Evolutionary conservation across 257 asterid genomes (phyloP).

Genomic region (Lantana camara): DNA sequence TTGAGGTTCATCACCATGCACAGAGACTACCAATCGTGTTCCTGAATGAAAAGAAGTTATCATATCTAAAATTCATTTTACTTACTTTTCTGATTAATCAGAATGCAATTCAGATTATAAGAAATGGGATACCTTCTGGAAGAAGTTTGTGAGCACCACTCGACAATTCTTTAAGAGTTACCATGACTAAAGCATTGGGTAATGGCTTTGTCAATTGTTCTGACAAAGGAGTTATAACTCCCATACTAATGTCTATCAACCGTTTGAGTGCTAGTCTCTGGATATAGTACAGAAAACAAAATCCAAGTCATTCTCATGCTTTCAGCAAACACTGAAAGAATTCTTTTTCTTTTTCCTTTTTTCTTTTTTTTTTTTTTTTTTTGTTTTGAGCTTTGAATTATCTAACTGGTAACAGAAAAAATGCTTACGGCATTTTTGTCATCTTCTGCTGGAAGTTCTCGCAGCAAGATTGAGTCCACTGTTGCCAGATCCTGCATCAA

Average conservation of each 20-base stretch:
- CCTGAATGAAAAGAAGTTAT: neutral
- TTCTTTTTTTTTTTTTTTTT: neutral
- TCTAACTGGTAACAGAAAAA: neutral
- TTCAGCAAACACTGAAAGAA: neutral
- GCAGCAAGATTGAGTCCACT: neutral
- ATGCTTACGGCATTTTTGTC: neutral
- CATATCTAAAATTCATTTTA: neutral
- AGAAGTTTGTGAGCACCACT: conserved; percentile 2
- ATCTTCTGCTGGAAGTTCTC: neutral
- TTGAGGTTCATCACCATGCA: neutral
- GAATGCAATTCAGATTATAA: neutral
- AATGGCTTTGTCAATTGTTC: neutral
- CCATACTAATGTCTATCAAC: conserved; percentile 1
- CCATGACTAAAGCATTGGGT: conserved; percentile 2
- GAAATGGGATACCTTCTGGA: neutral
- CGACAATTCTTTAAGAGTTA: neutral
- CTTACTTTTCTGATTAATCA: neutral
- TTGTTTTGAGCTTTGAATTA: neutral
- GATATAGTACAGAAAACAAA: neutral
- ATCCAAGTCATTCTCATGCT: neutral
- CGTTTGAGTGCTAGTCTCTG: conserved; percentile 6
- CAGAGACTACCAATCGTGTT: neutral
- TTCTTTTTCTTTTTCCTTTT: neutral
- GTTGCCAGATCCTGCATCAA: neutral
- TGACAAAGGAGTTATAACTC: neutral